A percentile compares a stretch with the other conserved stretches of the same genome.
phyloP scores from a whole-genome alignment of 306 rosid genomes.

The Cucurbita maxima region DNA sequence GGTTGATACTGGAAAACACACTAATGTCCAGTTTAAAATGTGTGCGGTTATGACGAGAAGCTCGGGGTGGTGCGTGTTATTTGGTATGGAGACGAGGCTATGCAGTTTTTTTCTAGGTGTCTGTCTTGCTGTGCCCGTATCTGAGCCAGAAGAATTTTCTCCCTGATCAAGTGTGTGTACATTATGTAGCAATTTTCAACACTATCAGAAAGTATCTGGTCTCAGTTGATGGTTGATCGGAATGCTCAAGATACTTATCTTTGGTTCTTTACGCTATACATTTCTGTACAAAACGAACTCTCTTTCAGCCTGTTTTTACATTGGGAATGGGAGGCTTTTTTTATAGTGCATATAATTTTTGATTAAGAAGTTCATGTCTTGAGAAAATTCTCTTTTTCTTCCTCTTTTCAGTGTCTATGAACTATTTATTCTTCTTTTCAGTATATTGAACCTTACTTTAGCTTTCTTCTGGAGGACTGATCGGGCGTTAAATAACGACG shows the following conservation, averaged over 20 bases:
- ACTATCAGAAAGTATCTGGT: not conserved
- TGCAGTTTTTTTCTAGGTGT: not conserved
- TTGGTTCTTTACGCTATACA: not conserved
- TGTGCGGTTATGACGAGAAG: not conserved
- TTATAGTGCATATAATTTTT: slow-evolving; percentile 2
- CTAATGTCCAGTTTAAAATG: not conserved
- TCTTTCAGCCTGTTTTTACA: not conserved
- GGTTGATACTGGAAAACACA: not conserved
- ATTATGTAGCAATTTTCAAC: not conserved
- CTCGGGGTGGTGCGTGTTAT: not conserved
- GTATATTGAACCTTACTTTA: no score
- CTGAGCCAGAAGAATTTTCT: not conserved
- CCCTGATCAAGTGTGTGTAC: not conserved
- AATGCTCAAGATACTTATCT: not conserved
- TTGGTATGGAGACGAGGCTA: not conserved
- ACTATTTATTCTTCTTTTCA: not conserved
- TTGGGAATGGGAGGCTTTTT: slow-evolving; percentile 13
- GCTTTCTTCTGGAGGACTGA: no score
- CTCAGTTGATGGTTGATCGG: not conserved
- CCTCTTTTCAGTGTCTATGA: not conserved
- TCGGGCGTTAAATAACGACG: no score
- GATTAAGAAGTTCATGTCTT: not conserved
- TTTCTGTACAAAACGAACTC: not conserved
- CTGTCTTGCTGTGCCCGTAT: not conserved
- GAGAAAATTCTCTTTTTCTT: not conserved